These are phyloP conservation scores for Amyloporia xantha DNA, from an alignment of 768 basidiomycete genomes.

Conservation along the genomic window DNA sequence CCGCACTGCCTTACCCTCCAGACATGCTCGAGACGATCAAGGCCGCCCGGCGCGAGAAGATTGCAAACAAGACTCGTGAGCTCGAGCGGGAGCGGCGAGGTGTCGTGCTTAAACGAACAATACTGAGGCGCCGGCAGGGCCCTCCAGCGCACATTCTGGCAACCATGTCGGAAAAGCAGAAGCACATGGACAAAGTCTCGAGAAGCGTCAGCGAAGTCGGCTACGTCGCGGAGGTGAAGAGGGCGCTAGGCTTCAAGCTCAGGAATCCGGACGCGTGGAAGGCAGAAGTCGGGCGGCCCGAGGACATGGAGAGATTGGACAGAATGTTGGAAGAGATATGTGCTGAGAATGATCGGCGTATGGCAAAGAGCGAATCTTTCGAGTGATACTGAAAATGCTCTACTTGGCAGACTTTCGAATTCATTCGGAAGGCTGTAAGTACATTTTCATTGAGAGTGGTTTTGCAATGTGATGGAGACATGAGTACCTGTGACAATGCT, in stretches of 20 bases:
- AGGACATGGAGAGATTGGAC: constrained; percentile 23
- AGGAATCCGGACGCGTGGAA: constrained; percentile 28
- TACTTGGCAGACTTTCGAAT: too few relatives aligned
- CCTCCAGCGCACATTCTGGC: constrained; percentile 59
- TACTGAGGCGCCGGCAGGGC: constrained; percentile 41
- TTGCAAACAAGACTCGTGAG: constrained; percentile 61
- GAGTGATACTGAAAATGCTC: not conserved
- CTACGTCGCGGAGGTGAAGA: constrained; percentile 63
- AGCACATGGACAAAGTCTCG: constrained; percentile 43
- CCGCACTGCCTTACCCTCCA: constrained; percentile 36
- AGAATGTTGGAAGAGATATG: constrained; percentile 21
- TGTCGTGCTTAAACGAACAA: constrained; percentile 45
- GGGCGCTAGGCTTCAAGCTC: constrained; percentile 44
- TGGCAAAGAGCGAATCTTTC: not conserved
- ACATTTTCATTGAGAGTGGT: too few relatives aligned
- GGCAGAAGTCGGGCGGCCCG: constrained; percentile 26
- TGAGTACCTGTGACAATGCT: too few relatives aligned
- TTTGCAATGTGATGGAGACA: too few relatives aligned
- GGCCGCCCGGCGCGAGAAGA: constrained; percentile 52
- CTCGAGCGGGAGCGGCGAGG: constrained; percentile 56
- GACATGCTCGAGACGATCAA: constrained; percentile 43
- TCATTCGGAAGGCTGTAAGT: too few relatives aligned
- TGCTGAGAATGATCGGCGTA: constrained; percentile 23
- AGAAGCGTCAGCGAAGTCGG: constrained; percentile 57
- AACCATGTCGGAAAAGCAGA: constrained; percentile 43